phyloP scores from a whole-genome alignment of 495 filamentous ascomycete genomes.

The Chaetomidium leptoderma region DNA sequence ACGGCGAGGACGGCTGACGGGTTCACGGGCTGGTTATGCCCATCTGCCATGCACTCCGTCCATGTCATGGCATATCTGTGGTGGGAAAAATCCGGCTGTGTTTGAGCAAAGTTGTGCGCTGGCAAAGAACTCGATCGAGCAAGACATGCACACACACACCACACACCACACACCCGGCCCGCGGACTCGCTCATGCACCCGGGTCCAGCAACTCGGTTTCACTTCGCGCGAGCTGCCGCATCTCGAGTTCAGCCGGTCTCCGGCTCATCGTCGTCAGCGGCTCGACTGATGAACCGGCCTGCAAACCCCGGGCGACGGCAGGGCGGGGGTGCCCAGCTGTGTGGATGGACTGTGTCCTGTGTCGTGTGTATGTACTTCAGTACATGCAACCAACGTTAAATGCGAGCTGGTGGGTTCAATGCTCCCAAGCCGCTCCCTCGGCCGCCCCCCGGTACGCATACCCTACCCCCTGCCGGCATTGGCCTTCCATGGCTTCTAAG shows the following conservation, averaged over 20 bases:
- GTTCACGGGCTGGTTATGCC: too few species aligned
- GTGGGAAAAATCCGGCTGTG: constrained; percentile 28
- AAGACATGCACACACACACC: too few species aligned
- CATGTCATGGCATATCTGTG: not conserved
- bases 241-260: constrained; percentile 28
- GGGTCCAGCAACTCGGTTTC: constrained; percentile 33
- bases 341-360: too few species aligned
- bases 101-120: constrained; percentile 28
- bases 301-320: too few species aligned
- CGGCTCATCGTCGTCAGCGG: not conserved
- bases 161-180: constrained; percentile 19
- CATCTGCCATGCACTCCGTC: not conserved
- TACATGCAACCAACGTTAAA: not conserved
- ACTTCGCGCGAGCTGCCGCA: constrained; percentile 16
- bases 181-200: constrained; percentile 11
- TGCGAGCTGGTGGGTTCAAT: not conserved
- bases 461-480: constrained; percentile 14
- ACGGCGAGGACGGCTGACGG: too few species aligned
- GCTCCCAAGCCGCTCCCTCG: constrained; percentile 3
- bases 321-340: too few species aligned
- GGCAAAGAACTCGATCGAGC: not conserved
- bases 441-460: constrained; percentile 12
- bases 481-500: constrained; percentile 28
- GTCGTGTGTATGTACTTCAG: too few species aligned
- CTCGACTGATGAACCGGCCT: too few species aligned